Conservation (phyloP, 169 alveolate species). For the Cryptosporidium tyzzeri region DNA sequence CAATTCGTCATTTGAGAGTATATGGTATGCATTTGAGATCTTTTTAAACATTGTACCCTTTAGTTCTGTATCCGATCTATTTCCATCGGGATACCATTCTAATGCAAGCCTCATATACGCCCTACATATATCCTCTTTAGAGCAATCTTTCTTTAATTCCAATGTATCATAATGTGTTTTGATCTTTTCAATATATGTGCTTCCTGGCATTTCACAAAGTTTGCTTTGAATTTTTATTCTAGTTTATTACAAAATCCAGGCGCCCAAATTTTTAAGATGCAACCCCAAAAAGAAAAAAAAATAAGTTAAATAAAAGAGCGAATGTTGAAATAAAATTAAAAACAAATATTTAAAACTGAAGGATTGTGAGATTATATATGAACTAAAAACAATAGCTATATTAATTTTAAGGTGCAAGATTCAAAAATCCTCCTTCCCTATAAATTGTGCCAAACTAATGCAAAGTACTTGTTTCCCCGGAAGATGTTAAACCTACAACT, state of each 20-base stretch:
- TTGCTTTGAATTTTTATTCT: neutral
- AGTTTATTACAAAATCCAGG: conserved; percentile 4
- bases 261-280: conserved; percentile 25
- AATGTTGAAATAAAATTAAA: neutral
- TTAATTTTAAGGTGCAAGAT: neutral
- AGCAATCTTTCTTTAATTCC: conserved; percentile 31
- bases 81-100: conserved; percentile 36
- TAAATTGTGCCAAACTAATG: neutral
- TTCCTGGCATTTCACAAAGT: conserved; percentile 24
- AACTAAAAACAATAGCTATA: neutral
- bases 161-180: conserved; percentile 31
- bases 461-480: neutral
- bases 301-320: too few relatives aligned
- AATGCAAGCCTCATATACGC: conserved; percentile 49
- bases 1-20: conserved; percentile 30
- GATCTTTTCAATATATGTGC: neutral
- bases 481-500: neutral
- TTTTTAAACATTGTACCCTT: neutral
- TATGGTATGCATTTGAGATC: conserved; percentile 24
- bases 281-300: neutral
- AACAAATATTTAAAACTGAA: neutral
- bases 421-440: neutral
- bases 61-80: conserved; percentile 2
- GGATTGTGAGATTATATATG: neutral
- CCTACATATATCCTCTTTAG: conserved; percentile 35